Evolutionary conservation across 2,329 filamentous ascomycete species (phyloP).

Genomic region (Fusarium sp.): DNA sequence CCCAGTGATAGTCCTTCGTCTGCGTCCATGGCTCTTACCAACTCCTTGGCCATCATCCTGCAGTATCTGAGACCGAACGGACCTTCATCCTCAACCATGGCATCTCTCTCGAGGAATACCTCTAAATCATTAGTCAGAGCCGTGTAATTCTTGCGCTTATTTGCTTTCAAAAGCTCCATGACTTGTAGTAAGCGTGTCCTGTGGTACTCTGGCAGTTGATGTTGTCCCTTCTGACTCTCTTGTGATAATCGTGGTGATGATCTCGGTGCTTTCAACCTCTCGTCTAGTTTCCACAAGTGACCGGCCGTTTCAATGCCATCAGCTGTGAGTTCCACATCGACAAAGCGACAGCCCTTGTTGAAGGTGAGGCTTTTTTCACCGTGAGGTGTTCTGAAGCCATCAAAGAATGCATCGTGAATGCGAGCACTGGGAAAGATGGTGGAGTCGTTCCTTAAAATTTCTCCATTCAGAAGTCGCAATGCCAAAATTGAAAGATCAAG

Average conservation of each 20-base stretch:
- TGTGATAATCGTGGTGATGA: slow-evolving; percentile 19
- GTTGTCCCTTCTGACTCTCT: slow-evolving; percentile 9
- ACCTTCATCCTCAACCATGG: not conserved
- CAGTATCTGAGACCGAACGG: slow-evolving; percentile 31
- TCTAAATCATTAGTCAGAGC: not conserved
- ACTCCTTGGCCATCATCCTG: slow-evolving; percentile 30
- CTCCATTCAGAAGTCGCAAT: slow-evolving; percentile 46
- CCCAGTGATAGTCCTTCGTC: slow-evolving; percentile 28
- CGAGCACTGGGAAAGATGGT: not conserved
- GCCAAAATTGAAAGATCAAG: slow-evolving; percentile 43
- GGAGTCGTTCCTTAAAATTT: slow-evolving; percentile 46
- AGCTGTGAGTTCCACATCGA: slow-evolving; percentile 22
- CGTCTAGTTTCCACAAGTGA: slow-evolving; percentile 41
- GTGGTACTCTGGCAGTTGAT: slow-evolving; percentile 27
- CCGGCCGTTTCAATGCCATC: slow-evolving; percentile 36
- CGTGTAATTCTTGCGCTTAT: not conserved
- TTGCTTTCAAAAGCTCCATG: slow-evolving; percentile 7
- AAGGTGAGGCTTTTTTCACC: slow-evolving; percentile 34
- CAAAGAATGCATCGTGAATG: slow-evolving; percentile 31
- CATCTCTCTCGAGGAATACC: slow-evolving; percentile 23
- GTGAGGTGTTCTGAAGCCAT: slow-evolving; percentile 27
- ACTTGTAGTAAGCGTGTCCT: slow-evolving; percentile 28
- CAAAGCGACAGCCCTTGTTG: slow-evolving; percentile 43
- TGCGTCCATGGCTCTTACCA: slow-evolving; percentile 31
- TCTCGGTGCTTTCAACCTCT: slow-evolving; percentile 22